Evolutionary conservation across 208 protist genomes (phyloP).

Genomic region (Leishmania major): DNA sequence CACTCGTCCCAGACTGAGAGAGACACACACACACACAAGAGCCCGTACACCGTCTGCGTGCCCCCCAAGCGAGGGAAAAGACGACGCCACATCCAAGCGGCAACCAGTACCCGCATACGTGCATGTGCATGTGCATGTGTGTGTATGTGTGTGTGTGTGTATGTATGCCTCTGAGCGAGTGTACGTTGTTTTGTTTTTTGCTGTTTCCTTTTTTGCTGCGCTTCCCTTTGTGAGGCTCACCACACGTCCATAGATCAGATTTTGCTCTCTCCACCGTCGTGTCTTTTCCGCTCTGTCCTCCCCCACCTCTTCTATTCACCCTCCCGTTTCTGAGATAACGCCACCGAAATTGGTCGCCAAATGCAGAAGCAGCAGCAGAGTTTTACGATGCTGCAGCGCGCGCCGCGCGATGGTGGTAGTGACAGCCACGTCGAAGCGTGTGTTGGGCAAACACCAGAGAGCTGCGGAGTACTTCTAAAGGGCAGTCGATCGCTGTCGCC

Average conservation of each 20-base stretch:
- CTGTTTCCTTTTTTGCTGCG: background rate
- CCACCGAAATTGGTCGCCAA: background rate
- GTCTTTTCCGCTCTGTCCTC: background rate
- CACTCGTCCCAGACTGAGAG: background rate
- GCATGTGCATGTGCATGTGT: too few species aligned
- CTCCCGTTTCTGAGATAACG: background rate
- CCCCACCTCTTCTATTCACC: background rate
- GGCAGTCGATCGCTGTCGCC: conserved; percentile 13
- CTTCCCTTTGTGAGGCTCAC: too few species aligned
- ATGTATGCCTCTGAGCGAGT: background rate
- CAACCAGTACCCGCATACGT: too few species aligned
- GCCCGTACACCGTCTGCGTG: background rate
- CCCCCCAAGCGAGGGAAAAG: background rate
- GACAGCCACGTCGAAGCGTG: background rate
- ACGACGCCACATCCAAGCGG: background rate
- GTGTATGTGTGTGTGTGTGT: background rate
- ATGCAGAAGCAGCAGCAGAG: conserved; percentile 11
- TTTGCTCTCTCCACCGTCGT: background rate
- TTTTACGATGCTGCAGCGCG: conserved; percentile 1
- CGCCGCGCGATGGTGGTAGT: background rate
- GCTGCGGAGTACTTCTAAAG: conserved; percentile 1
- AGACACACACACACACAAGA: background rate
- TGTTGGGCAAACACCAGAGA: background rate
- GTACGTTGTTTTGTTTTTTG: background rate
- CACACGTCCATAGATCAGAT: background rate